These are phyloP conservation scores for Peziza echinospora DNA, from an alignment of 495 filamentous ascomycete species.

Conservation along the genomic window DNA sequence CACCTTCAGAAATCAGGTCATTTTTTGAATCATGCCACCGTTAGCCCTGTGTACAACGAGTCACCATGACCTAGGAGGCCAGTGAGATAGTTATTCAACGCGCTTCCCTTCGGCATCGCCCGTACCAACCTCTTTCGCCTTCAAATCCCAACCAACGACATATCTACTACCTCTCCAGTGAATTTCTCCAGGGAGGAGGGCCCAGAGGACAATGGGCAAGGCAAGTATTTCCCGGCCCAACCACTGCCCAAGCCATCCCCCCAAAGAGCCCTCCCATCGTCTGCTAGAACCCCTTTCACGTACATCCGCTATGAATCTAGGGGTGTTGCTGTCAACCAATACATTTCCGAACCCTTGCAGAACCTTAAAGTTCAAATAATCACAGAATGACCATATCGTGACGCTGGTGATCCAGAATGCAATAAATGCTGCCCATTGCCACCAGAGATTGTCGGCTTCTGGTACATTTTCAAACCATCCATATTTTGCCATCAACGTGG, in stretches of 20 bases:
- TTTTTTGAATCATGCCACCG: no score
- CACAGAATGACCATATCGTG: conserved; percentile 45
- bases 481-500: not conserved
- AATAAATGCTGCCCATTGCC: conserved; percentile 48
- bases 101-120: not conserved
- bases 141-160: conserved; percentile 67
- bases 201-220: conserved; percentile 68
- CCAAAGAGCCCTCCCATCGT: conserved; percentile 32
- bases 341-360: conserved; percentile 49
- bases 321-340: conserved; percentile 51
- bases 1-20: no score
- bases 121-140: conserved; percentile 25
- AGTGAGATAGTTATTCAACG: not conserved
- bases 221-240: conserved; percentile 63
- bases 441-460: conserved; percentile 28
- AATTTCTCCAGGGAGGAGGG: conserved; percentile 62
- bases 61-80: no score
- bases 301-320: conserved; percentile 36
- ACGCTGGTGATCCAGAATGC: conserved; percentile 45
- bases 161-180: conserved; percentile 71
- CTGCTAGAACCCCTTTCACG: conserved; percentile 12
- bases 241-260: conserved; percentile 64
- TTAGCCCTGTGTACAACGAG: no score
- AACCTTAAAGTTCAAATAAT: conserved; percentile 48
- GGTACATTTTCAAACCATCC: not conserved